Evolutionary conservation across 306 rosid species (phyloP).

Genomic region (Luffa acutangula): DNA sequence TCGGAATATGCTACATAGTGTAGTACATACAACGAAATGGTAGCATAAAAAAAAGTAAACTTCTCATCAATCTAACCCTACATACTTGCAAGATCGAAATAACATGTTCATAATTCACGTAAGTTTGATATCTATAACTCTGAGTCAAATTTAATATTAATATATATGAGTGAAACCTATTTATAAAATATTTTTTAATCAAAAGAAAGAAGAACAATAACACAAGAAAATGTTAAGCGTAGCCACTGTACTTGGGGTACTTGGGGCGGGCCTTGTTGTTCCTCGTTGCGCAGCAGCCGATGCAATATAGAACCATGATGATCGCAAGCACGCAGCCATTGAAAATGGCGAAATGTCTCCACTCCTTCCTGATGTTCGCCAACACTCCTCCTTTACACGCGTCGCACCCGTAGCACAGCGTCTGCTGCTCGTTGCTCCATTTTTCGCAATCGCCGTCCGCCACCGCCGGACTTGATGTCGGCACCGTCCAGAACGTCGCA

Average conservation of each 20-base stretch:
- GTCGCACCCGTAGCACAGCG: conserved; percentile 65
- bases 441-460: conserved; percentile 37
- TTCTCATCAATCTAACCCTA: too few species aligned
- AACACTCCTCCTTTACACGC: conserved; percentile 77
- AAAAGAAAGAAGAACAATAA: not conserved
- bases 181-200: not conserved
- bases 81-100: not conserved
- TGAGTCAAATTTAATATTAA: not conserved
- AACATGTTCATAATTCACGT: not conserved
- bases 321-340: conserved; percentile 24
- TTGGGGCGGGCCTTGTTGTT: not conserved
- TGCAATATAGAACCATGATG: conserved; percentile 30
- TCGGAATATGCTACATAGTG: too few species aligned
- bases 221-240: not conserved
- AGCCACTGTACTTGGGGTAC: not conserved
- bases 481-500: conserved; percentile 51
- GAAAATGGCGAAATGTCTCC: conserved; percentile 46
- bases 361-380: conserved; percentile 47
- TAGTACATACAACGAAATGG: too few species aligned
- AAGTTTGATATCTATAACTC: too few species aligned
- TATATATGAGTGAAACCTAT: not conserved
- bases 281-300: conserved; percentile 59
- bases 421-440: conserved; percentile 44
- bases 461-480: conserved; percentile 25
- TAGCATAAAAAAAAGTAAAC: too few species aligned